Evolutionary conservation across 352 stramenopile genomes (phyloP), one percentile per base, ranked within the genome.

Genomic region (Phytophthora podocarpi): DNA sequence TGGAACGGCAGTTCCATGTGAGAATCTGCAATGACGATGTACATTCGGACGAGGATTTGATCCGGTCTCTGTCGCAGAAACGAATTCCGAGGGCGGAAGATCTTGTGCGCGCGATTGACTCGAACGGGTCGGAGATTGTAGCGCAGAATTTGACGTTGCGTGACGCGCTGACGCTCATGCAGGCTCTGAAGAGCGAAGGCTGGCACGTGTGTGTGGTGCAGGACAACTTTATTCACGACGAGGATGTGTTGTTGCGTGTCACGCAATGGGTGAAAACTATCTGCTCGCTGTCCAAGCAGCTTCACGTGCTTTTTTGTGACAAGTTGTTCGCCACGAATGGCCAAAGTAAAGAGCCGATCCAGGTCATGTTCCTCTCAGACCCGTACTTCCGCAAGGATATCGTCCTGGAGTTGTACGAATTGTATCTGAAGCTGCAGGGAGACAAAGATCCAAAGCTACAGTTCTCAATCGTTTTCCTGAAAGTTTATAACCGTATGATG

Each of bases 1-100:
- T 59, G 34, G 81, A 78, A 28, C 88, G 77, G n/a, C 63, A 74
- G 8, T 88, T 98, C 34, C 89, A 97, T 48, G 78, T 98, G 20
- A 72, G 96, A 7, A 89, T 99, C 35, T 97, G 98, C 77, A 99
- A 99, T 73, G 97, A 99, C 66, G 97, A 99, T 58, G 93, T 99
- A 3, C 97, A 99, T 67, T 98, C 97, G 3, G 98, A 98, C 61
- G 94, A 99, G 43, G 95, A 99, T 59, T 87, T 99, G 11, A 97
- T 98, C 64, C 77, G 76, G 4, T 98, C 95, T 4, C 62, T 99
- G n/a, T 80, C 68, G 5, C 64, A 88, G 41, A 92, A 96, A 53
- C 47, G 78, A 39, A 91, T 95, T 32, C 53, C 68, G 0, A 72
- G 72, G 6, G 79, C 86, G 0, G 68, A 83, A 11, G 69, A 84